phyloP scores from a whole-genome alignment of 1,284 basidiomycete genomes.

The Moesziomyces antarcticus region DNA sequence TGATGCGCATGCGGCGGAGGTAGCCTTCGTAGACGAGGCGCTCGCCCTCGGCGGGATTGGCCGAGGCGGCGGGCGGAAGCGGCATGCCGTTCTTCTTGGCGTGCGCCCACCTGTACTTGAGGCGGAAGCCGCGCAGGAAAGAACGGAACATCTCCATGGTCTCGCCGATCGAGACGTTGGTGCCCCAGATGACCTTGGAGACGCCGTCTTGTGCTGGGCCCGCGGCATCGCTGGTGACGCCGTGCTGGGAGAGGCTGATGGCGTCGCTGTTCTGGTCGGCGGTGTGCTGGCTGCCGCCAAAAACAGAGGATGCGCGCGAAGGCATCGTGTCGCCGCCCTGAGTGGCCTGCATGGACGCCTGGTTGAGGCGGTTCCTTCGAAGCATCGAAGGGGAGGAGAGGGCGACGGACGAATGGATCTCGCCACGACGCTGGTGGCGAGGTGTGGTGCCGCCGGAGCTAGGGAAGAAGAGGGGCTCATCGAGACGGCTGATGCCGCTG shows the following conservation, averaged over 20 bases:
- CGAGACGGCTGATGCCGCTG: slow-evolving; percentile 39
- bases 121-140: slow-evolving; percentile 91
- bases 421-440: slow-evolving; percentile 58
- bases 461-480: slow-evolving; percentile 65
- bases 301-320: slow-evolving; percentile 80
- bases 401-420: slow-evolving; percentile 61
- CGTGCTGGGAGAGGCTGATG: slow-evolving; percentile 59
- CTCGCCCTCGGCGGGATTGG: slow-evolving; percentile 57
- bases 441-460: slow-evolving; percentile 61
- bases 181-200: slow-evolving; percentile 90
- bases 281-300: slow-evolving; percentile 78
- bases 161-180: slow-evolving; percentile 88
- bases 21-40: slow-evolving; percentile 80
- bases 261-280: slow-evolving; percentile 73
- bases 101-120: slow-evolving; percentile 84
- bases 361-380: slow-evolving; percentile 28
- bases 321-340: slow-evolving; percentile 16
- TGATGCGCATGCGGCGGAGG: slow-evolving; percentile 85
- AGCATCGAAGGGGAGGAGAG: slow-evolving; percentile 53
- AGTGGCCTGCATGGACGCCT: slow-evolving; percentile 7
- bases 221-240: slow-evolving; percentile 41
- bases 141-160: slow-evolving; percentile 90
- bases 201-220: slow-evolving; percentile 73
- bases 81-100: slow-evolving; percentile 77
- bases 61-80: slow-evolving; percentile 31